A percentile compares a stretch with the other conserved stretches of the same genome.
phyloP scores from a whole-genome alignment of 345 rosid species.

The Eucalyptus decipiens region DNA sequence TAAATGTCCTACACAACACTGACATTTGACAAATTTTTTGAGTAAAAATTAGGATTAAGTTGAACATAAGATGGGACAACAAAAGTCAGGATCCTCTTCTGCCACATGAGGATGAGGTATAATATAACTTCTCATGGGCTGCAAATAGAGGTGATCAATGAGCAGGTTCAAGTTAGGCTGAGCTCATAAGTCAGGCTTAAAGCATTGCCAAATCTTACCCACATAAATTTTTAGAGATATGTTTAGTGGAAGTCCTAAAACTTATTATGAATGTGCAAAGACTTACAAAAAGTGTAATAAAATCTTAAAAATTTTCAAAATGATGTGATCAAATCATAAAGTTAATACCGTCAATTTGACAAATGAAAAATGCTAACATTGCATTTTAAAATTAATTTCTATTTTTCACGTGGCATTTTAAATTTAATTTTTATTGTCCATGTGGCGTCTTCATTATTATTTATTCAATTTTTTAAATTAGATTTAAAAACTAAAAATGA shows the following conservation, averaged over 20 bases:
- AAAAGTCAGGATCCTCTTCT: not conserved
- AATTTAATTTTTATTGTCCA: no score
- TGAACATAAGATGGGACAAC: not conserved
- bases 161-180: not conserved
- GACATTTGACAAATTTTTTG: not conserved
- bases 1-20: not conserved
- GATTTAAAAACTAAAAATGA: no score
- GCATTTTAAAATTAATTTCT: no score
- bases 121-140: not conserved
- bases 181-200: not conserved
- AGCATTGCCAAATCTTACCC: not conserved
- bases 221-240: not conserved
- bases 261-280: no score
- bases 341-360: no score
- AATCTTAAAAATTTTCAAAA: no score
- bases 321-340: accelerated
- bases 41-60: not conserved
- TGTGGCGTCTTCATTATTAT: accelerated
- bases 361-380: accelerated
- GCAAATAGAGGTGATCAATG: not conserved
- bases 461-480: no score
- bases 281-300: no score
- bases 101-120: not conserved
- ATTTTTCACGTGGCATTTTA: no score
- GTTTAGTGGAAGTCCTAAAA: accelerated